Percentiles rank a stretch among this genome's conserved stretches.
These are phyloP conservation scores for Allomyces arbusculus DNA, from an alignment of 192 early-diverging fungal genomes.

Conservation along the genomic window DNA sequence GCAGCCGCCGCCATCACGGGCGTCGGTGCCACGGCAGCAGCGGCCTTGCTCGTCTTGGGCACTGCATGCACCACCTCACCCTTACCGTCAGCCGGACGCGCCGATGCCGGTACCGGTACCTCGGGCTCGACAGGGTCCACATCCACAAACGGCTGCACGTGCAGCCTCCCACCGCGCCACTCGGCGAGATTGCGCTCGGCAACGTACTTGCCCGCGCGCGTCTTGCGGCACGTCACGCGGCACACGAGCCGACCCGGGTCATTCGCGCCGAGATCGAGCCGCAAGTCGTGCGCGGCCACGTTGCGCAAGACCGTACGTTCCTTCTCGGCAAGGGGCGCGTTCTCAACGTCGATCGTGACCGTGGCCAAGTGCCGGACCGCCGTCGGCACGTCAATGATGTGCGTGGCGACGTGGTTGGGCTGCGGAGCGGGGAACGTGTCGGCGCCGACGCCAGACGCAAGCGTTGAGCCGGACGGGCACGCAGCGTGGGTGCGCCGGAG, in stretches of 20 bases:
- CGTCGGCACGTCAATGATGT: not conserved
- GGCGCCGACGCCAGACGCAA: no score
- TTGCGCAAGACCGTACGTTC: not conserved
- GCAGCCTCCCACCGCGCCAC: not conserved
- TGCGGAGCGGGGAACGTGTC: no score
- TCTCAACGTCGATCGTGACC: not conserved
- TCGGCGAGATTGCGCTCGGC: not conserved
- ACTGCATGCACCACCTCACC: not conserved
- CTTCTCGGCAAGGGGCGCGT: not conserved
- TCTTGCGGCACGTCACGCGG: not conserved
- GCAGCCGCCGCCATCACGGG: not conserved
- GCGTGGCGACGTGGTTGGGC: no score
- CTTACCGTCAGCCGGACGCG: not conserved
- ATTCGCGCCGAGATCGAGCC: not conserved
- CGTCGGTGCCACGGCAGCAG: not conserved
- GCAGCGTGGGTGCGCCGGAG: not conserved
- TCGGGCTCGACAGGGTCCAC: not conserved
- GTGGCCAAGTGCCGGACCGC: not conserved
- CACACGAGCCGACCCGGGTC: not conserved
- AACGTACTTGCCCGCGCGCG: not conserved
- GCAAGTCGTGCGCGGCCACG: not conserved
- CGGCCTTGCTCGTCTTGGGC: not conserved
- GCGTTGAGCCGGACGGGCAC: not conserved
- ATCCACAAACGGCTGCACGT: not conserved
- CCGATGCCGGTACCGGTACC: not conserved